A percentile compares a stretch with the other conserved stretches of the same genome.
These are phyloP conservation scores for Neolentinus lepideus DNA, from an alignment of 1,284 basidiomycete species.

Conservation along the genomic window DNA sequence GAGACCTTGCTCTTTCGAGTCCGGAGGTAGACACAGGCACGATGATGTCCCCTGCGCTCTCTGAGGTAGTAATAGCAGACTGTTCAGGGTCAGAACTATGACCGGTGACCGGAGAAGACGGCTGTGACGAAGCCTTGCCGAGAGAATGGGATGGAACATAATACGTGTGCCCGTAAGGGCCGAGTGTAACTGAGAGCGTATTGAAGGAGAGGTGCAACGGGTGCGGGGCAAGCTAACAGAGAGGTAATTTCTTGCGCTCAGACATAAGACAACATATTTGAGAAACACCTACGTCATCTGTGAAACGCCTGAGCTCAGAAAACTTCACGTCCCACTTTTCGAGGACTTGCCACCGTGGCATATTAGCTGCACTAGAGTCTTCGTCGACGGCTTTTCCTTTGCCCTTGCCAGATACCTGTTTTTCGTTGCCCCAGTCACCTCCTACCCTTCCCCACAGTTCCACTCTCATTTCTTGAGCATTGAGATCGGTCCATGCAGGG, in stretches of 20 bases:
- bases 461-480: slow-evolving; percentile 40
- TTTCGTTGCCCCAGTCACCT: not conserved
- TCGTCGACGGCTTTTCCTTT: slow-evolving; percentile 32
- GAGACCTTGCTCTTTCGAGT: not conserved
- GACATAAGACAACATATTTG: slow-evolving; percentile 6
- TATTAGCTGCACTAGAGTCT: slow-evolving; percentile 15
- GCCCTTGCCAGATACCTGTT: slow-evolving; percentile 23
- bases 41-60: slow-evolving; percentile 11
- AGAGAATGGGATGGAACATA: slow-evolving; percentile 39
- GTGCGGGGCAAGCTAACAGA: slow-evolving; percentile 34
- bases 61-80: slow-evolving; percentile 25
- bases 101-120: slow-evolving; percentile 41
- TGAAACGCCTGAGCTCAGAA: slow-evolving; percentile 49
- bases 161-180: slow-evolving; percentile 48
- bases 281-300: slow-evolving; percentile 47
- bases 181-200: slow-evolving; percentile 59
- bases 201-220: slow-evolving; percentile 60
- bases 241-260: not conserved
- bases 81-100: slow-evolving; percentile 69
- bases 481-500: slow-evolving; percentile 38
- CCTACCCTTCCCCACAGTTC: slow-evolving; percentile 50
- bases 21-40: not conserved
- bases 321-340: slow-evolving; percentile 66
- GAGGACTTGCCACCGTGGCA: slow-evolving; percentile 51
- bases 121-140: slow-evolving; percentile 28